Conservation (phyloP, 2,329 filamentous ascomycete species). For the Ophiobolus disseminans region DNA sequence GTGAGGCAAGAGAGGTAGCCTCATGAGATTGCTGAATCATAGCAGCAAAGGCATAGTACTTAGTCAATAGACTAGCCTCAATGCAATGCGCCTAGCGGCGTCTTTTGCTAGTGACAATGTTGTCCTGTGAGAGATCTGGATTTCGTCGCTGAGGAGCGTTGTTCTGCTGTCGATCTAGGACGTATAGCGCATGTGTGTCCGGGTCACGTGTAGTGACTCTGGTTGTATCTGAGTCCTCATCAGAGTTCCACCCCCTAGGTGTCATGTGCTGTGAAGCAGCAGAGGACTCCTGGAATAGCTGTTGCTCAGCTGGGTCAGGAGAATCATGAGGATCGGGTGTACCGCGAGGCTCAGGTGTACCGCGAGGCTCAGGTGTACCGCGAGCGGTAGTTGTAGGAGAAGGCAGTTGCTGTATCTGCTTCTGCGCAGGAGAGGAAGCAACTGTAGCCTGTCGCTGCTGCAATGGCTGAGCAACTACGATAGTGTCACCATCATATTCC, state of each 20-base stretch:
- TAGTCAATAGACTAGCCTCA: not conserved
- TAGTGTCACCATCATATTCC: constrained; percentile 3
- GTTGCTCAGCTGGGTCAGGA: not conserved
- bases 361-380: no score
- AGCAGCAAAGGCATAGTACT: constrained; percentile 8
- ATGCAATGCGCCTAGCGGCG: constrained; percentile 1
- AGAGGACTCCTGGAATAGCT: not conserved
- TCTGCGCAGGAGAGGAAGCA: no score
- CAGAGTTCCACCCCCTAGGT: not conserved
- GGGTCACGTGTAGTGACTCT: no score
- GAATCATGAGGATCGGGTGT: not conserved
- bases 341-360: no score
- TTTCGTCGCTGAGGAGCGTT: not conserved
- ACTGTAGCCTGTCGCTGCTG: not conserved
- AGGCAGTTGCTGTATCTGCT: no score
- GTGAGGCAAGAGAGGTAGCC: not conserved
- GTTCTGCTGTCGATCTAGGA: no score
- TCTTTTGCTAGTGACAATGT: constrained; percentile 3
- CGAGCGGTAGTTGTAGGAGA: no score
- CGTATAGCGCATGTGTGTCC: not conserved
- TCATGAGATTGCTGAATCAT: not conserved
- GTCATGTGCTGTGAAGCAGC: not conserved
- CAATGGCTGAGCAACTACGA: not conserved
- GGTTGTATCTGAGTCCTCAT: no score
- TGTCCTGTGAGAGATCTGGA: constrained; percentile 3